Percentiles rank a stretch among this genome's conserved stretches.
Evolutionary conservation across 169 alveolate genomes (phyloP).

Genomic region (Plasmodium vivax): DNA sequence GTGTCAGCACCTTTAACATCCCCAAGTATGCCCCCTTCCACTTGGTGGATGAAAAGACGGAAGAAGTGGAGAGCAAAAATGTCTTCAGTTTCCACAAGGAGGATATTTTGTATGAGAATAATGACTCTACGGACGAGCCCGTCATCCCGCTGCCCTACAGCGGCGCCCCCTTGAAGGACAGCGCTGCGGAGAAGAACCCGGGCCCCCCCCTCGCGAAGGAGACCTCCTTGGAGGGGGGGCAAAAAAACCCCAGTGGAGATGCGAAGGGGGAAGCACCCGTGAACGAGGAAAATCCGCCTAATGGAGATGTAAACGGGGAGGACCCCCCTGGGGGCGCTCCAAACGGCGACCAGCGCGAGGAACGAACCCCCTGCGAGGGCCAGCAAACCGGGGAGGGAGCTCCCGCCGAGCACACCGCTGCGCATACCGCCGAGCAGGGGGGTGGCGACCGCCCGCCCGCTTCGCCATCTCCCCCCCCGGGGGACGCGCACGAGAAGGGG

Average conservation of each 20-base stretch:
- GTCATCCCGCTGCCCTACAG: constrained; percentile 66
- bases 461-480: background rate
- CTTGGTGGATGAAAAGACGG: constrained; percentile 32
- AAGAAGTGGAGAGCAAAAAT: constrained; percentile 19
- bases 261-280: background rate
- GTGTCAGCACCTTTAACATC: constrained; percentile 76
- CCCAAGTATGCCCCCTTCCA: constrained; percentile 64
- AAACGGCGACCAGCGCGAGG: background rate
- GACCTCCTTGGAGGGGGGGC: background rate
- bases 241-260: no score
- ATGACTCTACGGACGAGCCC: constrained; percentile 64
- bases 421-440: no score
- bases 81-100: constrained; percentile 23
- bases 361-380: background rate
- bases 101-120: constrained; percentile 39
- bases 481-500: background rate
- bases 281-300: background rate
- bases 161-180: constrained; percentile 44
- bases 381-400: background rate
- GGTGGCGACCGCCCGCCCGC: background rate
- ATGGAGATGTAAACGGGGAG: background rate
- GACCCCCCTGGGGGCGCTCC: background rate
- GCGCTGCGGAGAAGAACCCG: constrained; percentile 4
- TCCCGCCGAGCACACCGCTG: background rate
- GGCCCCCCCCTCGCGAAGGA: background rate